Evolutionary conservation across 805 yeast species (phyloP).

Genomic region (Phaffomyces antillensis): DNA sequence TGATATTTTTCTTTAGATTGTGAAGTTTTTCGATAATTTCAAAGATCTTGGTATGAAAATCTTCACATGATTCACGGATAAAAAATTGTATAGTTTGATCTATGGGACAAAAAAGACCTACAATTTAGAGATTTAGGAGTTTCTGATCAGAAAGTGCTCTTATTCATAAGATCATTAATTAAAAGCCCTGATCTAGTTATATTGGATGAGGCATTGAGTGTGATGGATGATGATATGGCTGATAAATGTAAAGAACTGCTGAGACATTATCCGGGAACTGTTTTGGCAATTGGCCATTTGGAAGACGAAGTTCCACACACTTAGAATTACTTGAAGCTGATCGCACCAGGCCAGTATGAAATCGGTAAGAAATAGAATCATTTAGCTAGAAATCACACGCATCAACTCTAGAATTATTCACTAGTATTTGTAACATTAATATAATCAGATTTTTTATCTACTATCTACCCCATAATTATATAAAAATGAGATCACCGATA

Average conservation of each 20-base stretch:
- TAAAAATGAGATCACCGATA: not conserved
- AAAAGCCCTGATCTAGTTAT: slow-evolving; percentile 74
- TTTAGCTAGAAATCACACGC: not conserved
- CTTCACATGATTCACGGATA: too few relatives aligned
- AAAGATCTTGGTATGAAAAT: too few relatives aligned
- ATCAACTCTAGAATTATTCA: too few relatives aligned
- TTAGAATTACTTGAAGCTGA: slow-evolving; percentile 35
- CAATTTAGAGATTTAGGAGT: slow-evolving; percentile 50
- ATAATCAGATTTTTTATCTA: too few relatives aligned
- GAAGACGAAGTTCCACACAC: slow-evolving; percentile 69
- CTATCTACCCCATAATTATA: too few relatives aligned
- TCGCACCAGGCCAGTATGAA: slow-evolving; percentile 31
- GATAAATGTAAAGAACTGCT: slow-evolving; percentile 46
- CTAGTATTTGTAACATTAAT: too few relatives aligned
- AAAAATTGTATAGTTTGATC: too few relatives aligned
- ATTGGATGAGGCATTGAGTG: slow-evolving; percentile 89
- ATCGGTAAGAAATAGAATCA: slow-evolving; percentile 18
- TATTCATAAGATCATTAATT: slow-evolving; percentile 71
- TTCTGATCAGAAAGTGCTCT: slow-evolving; percentile 69
- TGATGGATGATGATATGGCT: slow-evolving; percentile 65
- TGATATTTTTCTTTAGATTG: too few relatives aligned
- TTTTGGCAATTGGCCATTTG: slow-evolving; percentile 76
- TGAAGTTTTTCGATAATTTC: too few relatives aligned
- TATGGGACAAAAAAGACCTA: slow-evolving; percentile 31
- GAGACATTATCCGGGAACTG: slow-evolving; percentile 58